Base-by-base conservation (phyloP, 768 basidiomycete species). In the Collybiopsis confluens region DNA sequence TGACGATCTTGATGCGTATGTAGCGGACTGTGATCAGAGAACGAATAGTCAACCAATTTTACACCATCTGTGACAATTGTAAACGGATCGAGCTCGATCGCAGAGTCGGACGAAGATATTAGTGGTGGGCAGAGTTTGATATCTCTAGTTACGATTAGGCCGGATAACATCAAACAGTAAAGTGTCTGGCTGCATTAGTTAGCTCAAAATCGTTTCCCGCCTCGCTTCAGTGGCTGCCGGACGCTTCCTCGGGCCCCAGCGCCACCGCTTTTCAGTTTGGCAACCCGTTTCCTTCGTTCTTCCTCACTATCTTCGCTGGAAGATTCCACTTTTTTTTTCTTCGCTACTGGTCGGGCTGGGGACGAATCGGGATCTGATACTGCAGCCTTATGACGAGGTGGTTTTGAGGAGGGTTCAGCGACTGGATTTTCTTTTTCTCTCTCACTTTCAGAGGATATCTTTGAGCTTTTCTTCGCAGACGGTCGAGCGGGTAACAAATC, bases 211-310 rank as follows among this genome's bases (percentile, higher is more conserved):
- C 85, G 79, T 65, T 81, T 87, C 27, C 83, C 86, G 33, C 85
- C 85, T 59, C 88, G 80, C 68, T 84, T 90, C 57, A 90, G 73
- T 4, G 89, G 89, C 60, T 91, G 88, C 60, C 82, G 79, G 41
- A 82, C 74, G 37, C 83, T 83, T 51, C 82, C 73, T 56, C 74
- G 73, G 21, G 57, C 58, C 45, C 66, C 60, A 40, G 65, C 63
- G 45, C 63, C 58, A 41, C 73, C 75, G 55, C 66, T 67, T 56
- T 69, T 80, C 50, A 73, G 65, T 59, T 69, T 71, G 45, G 74
- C 67, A 21, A 73, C 65, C 28, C 68, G 68, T 47, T 65, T 73
- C 64, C 72, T 78, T 30, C 73, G 73, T 35, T 78, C 81, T 20
- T 69, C 73, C 58, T 83, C 84, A 61, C 83, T 86, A 61, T 85